These are phyloP conservation scores for Gnaphalium uliginosum DNA, from an alignment of 129 eudicot species.

Conservation along the genomic window DNA sequence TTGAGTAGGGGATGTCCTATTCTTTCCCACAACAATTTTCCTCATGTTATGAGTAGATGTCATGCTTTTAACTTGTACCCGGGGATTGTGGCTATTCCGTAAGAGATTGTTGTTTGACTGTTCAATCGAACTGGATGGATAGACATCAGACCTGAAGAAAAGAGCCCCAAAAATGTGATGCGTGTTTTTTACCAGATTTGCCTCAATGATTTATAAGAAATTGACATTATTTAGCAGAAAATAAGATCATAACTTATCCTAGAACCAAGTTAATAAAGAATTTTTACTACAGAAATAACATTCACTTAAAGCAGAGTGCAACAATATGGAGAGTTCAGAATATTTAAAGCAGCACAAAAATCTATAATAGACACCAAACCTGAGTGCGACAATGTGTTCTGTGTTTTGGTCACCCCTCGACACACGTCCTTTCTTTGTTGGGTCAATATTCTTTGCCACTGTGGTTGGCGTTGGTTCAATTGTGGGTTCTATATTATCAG, in stretches of 20 bases:
- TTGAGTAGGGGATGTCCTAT: constrained; percentile 35
- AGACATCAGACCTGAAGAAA: constrained; percentile 40
- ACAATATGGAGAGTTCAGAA: background rate
- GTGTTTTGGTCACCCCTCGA: constrained; percentile 33
- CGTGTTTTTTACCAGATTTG: background rate
- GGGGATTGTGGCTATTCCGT: constrained; percentile 33
- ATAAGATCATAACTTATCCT: background rate
- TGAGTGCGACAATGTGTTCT: constrained; percentile 29
- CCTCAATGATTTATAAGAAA: constrained; percentile 6
- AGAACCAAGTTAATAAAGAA: constrained; percentile 5
- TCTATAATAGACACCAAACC: constrained; percentile 36
- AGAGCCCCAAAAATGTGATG: constrained; percentile 8
- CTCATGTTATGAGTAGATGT: constrained; percentile 32
- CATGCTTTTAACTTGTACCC: constrained; percentile 30
- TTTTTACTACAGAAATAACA: background rate
- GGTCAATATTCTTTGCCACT: constrained; percentile 29
- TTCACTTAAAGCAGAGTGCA: background rate
- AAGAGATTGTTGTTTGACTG: constrained; percentile 36
- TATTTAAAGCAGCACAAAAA: constrained; percentile 3
- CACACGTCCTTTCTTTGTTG: constrained; percentile 29
- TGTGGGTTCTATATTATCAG: constrained; percentile 26
- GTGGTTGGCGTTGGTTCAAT: constrained; percentile 27
- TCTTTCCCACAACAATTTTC: constrained; percentile 32
- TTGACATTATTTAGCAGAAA: background rate
- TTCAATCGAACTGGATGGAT: constrained; percentile 34